Conservation (phyloP, 176 grass and related monocot species). For the Puccinellia tenuiflora region DNA sequence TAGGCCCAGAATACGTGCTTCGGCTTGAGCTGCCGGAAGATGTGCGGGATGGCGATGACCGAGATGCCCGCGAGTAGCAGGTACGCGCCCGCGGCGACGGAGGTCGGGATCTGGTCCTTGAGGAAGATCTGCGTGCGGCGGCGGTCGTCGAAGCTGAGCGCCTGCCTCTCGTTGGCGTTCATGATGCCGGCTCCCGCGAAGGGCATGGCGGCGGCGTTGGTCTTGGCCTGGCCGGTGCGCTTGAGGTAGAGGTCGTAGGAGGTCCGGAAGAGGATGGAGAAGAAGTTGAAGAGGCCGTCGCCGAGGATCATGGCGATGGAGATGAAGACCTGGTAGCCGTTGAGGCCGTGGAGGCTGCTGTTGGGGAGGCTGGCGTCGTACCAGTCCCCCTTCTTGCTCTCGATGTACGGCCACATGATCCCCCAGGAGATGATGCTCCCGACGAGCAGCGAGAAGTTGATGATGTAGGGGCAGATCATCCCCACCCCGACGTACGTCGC, state of each 20-base stretch:
- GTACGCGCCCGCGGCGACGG: conserved; percentile 22
- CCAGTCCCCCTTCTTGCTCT: conserved; percentile 46
- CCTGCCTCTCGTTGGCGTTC: conserved; percentile 11
- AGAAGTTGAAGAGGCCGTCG: conserved; percentile 53
- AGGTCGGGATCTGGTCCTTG: conserved; percentile 59
- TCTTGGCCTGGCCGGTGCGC: background rate
- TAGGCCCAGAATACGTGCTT: conserved; percentile 59
- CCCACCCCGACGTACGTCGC: conserved; percentile 55
- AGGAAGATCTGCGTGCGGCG: conserved; percentile 40
- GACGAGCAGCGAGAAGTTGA: conserved; percentile 53
- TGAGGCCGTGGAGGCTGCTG: conserved; percentile 50
- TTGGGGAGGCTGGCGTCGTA: conserved; percentile 26
- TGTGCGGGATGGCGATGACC: conserved; percentile 41
- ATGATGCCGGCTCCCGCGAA: conserved; percentile 13
- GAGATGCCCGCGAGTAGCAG: conserved; percentile 36
- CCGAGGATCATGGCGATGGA: conserved; percentile 71
- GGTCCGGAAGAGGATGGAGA: conserved; percentile 30
- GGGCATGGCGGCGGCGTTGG: background rate
- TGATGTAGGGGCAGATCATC: conserved; percentile 68
- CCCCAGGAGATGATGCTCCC: conserved; percentile 58
- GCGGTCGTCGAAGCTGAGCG: conserved; percentile 43
- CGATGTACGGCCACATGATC: conserved; percentile 54
- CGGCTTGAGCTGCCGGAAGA: conserved; percentile 50
- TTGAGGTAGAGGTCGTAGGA: conserved; percentile 64
- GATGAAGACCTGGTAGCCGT: conserved; percentile 71